Base-by-base conservation (phyloP, 169 alveolate genomes). In the Cryptosporidium ubiquitum region DNA sequence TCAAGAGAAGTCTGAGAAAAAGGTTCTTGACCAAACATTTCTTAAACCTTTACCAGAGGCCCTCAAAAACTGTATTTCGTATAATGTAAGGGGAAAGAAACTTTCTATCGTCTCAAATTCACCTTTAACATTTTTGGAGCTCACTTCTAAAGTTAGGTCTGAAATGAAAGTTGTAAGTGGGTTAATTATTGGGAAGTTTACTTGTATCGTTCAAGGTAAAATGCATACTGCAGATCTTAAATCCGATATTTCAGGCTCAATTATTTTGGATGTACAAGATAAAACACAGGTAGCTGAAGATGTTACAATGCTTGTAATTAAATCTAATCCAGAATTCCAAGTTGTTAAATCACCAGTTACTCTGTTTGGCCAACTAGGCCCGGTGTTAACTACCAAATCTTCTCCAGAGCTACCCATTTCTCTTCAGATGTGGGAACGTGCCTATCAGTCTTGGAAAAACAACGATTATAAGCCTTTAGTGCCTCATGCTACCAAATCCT, bases 391-490 rank as follows among this genome's bases (percentile, higher is more conserved):
- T 40, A 42, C 40, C 37, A 33, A n/a, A 20, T 6, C 7, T 9
- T 23, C 5, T 5, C 64, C 64, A 55, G 23, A 35, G 7, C 31
- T 16, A 18, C 64, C 84, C 10, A 26, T 69, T n/a, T 42, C 84
- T 5, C 60, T 69, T 14, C 84, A 69, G 35, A 39, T 69, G 60
- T 69, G 84, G 84, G 40, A 23, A 26, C 5, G 7, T 18, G 84
- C 84, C 7, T 69, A 37, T n/a, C 49, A 18, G 0, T 35, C 84
- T 20, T 69, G 84, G 84, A 69, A 69, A 40, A 69, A 20, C 33
- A 35, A 69, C 12, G 84, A 69, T 69, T 69, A 39, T 23, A 39
- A 1, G 60, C 37, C 0, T 0, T n/a, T 69, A 10, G 60, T 69
- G 23, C 84, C 84, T 4, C 35, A 35, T 39, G 29, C 42, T n/a